Conservation (phyloP, 2,329 filamentous ascomycete species). For the Fusarium albosuccineum region DNA sequence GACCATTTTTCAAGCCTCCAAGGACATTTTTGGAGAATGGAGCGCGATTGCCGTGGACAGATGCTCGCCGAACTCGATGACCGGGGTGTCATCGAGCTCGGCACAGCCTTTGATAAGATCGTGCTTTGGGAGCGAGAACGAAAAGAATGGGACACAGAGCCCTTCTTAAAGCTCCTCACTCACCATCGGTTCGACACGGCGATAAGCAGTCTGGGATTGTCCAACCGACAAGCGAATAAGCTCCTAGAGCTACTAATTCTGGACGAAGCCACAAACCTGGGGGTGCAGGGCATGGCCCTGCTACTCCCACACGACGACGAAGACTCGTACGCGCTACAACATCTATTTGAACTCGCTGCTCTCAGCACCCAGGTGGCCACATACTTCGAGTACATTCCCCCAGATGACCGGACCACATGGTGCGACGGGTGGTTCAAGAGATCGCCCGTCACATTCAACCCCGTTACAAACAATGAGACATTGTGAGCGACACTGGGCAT, state of each 20-base stretch:
- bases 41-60: background rate
- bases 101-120: no score
- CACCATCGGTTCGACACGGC: background rate
- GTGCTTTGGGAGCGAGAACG: no score
- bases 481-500: no score
- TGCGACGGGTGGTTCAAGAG: constrained; percentile 15
- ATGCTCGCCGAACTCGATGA: background rate
- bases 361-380: fast-evolving
- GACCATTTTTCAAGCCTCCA: background rate
- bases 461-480: no score
- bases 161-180: background rate
- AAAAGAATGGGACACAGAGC: background rate
- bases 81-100: background rate
- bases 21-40: background rate
- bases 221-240: background rate
- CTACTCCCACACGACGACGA: background rate
- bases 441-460: background rate
- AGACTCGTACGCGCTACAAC: background rate
- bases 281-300: background rate
- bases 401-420: background rate
- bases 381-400: fast-evolving
- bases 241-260: background rate
- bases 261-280: background rate
- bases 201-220: background rate
- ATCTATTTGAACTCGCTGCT: background rate